Evolutionary conservation across 2,329 filamentous ascomycete genomes (phyloP).

Genomic region (Fusarium mexicanum): DNA sequence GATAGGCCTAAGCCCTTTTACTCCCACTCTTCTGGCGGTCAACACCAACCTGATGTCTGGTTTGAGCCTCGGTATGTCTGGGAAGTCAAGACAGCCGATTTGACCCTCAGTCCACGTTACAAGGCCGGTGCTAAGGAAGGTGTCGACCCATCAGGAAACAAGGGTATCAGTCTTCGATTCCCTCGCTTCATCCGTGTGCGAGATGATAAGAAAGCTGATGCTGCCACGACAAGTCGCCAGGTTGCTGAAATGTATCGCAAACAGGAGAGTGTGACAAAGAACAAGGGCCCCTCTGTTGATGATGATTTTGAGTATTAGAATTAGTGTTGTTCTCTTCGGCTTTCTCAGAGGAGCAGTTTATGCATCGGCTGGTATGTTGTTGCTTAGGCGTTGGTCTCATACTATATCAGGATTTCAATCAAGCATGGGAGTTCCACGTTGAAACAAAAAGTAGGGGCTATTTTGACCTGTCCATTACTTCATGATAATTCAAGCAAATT

Average conservation of each 20-base stretch:
- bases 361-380: slow-evolving; percentile 5
- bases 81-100: slow-evolving; percentile 97
- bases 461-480: neutral
- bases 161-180: slow-evolving; percentile 89
- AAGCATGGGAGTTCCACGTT: slow-evolving; percentile 4
- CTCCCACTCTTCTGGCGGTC: slow-evolving; percentile 80
- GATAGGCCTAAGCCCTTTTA: slow-evolving; percentile 96
- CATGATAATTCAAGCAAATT: neutral
- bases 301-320: slow-evolving; percentile 95
- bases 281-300: slow-evolving; percentile 86
- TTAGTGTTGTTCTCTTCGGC: neutral
- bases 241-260: slow-evolving; percentile 97
- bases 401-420: neutral
- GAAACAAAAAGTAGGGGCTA: neutral
- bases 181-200: slow-evolving; percentile 90
- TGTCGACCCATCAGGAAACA: slow-evolving; percentile 74
- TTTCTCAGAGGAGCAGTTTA: neutral
- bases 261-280: slow-evolving; percentile 90
- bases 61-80: slow-evolving; percentile 94
- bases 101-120: slow-evolving; percentile 92
- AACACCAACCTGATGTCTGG: slow-evolving; percentile 98
- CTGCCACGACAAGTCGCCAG: slow-evolving; percentile 84
- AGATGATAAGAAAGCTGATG: slow-evolving; percentile 95
- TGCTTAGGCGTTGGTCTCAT: slow-evolving; percentile 23
- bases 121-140: slow-evolving; percentile 88